A percentile compares a stretch with the other conserved stretches of the same genome.
phyloP scores from a whole-genome alignment of 495 filamentous ascomycete species.

The Penicillium tannophilum region DNA sequence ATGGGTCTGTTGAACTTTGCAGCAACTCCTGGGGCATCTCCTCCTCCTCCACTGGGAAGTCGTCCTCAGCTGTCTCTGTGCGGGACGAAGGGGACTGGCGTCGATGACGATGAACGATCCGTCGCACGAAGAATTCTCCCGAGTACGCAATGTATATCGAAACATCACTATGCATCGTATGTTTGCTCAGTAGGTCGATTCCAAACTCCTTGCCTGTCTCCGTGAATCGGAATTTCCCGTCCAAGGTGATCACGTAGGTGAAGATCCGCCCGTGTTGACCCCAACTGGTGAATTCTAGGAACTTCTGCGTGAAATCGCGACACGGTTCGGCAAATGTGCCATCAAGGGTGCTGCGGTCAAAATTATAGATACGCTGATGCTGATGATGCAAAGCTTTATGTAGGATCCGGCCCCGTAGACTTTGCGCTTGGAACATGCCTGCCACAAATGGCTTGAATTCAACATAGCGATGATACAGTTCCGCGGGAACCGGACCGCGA shows the following conservation, averaged over 20 bases:
- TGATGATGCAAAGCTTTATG: constrained; percentile 88
- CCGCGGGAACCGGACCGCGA: constrained; percentile 73
- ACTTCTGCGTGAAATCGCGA: constrained; percentile 68
- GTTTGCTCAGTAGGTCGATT: constrained; percentile 88
- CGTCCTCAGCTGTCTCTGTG: neutral
- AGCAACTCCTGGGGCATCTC: constrained; percentile 41
- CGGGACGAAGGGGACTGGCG: constrained; percentile 18
- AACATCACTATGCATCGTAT: constrained; percentile 93
- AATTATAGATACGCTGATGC: constrained; percentile 86
- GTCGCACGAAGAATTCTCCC: constrained; percentile 90
- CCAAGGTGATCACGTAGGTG: constrained; percentile 89
- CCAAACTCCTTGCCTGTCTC: constrained; percentile 95
- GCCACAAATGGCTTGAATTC: constrained; percentile 91
- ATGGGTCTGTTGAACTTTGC: constrained; percentile 55
- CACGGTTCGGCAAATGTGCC: constrained; percentile 60
- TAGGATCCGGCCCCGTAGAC: constrained; percentile 74
- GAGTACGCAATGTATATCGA: constrained; percentile 86
- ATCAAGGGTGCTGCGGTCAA: constrained; percentile 69
- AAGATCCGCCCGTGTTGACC: constrained; percentile 84
- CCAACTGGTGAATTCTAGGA: constrained; percentile 83
- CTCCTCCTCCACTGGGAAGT: constrained; percentile 44
- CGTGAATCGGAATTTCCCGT: constrained; percentile 83
- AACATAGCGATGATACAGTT: constrained; percentile 86
- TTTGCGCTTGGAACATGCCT: constrained; percentile 78
- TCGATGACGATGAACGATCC: constrained; percentile 50